Conservation (phyloP, 2,329 filamentous ascomycete species). For the Fusarium sp. region DNA sequence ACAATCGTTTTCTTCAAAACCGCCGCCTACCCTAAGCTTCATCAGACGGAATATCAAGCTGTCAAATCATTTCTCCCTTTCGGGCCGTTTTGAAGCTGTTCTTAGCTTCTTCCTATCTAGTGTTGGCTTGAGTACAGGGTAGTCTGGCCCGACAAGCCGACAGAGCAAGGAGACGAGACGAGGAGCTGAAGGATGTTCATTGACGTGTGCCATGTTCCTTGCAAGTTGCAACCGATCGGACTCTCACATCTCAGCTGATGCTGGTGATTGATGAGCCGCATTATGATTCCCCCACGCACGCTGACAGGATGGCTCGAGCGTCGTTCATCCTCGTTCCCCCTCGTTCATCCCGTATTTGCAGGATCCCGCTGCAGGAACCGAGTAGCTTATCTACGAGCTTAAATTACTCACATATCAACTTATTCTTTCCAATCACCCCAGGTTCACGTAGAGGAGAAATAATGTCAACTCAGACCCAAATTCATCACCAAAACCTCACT, state of each 20-base stretch:
- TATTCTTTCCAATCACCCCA: too few species aligned
- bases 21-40: too few species aligned
- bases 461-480: neutral
- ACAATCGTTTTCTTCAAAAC: too few species aligned
- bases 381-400: neutral
- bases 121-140: neutral
- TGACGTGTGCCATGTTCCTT: neutral
- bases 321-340: neutral
- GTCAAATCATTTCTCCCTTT: too few species aligned
- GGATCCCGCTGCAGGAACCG: neutral
- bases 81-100: neutral
- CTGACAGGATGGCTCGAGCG: neutral
- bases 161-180: neutral
- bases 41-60: too few species aligned
- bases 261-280: neutral
- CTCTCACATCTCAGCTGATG: neutral
- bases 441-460: fast-evolving
- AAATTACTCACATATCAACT: neutral
- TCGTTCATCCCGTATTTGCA: neutral
- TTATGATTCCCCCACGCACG: neutral
- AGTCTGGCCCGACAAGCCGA: neutral
- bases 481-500: neutral
- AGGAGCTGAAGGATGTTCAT: neutral
- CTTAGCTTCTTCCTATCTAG: neutral
- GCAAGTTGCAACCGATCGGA: neutral